Evolutionary conservation across 1,139 yeast species (phyloP).

Genomic region (Yamadazyma triangularis): DNA sequence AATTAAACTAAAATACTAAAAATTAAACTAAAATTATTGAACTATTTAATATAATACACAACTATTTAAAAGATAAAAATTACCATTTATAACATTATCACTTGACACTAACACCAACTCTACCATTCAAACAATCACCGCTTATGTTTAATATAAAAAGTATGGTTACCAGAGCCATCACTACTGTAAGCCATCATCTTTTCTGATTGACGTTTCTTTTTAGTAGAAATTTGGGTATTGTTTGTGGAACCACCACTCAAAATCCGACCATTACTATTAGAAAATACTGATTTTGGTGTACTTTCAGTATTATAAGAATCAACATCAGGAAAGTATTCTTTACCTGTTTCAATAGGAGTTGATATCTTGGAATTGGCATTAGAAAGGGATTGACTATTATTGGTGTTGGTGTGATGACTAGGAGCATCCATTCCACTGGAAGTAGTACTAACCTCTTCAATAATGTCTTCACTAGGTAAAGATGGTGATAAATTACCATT

Average conservation of each 20-base stretch:
- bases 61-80: no score
- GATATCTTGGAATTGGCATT: slow-evolving; percentile 4
- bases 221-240: slow-evolving; percentile 2
- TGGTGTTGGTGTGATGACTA: no score
- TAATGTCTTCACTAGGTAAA: slow-evolving; percentile 5
- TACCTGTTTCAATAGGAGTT: slow-evolving; percentile 11
- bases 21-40: background rate
- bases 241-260: slow-evolving; percentile 16
- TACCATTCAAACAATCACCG: no score
- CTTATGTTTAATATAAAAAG: slow-evolving; percentile 37
- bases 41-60: no score
- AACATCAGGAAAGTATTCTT: slow-evolving; percentile 11
- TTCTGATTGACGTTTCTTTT: slow-evolving; percentile 23
- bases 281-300: slow-evolving; percentile 20
- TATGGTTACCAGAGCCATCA: slow-evolving; percentile 40
- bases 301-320: slow-evolving; percentile 4
- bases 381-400: background rate
- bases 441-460: slow-evolving; percentile 6
- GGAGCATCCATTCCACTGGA: no score
- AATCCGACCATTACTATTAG: slow-evolving; percentile 22
- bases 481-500: slow-evolving; percentile 19
- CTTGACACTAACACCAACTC: no score
- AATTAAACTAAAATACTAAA: no score
- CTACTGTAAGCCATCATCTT: slow-evolving; percentile 40
- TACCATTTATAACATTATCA: no score